A percentile compares a stretch with the other conserved stretches of the same genome.
Conservation (phyloP, 1,284 basidiomycete genomes). For the Rhodotorula sp. region DNA sequence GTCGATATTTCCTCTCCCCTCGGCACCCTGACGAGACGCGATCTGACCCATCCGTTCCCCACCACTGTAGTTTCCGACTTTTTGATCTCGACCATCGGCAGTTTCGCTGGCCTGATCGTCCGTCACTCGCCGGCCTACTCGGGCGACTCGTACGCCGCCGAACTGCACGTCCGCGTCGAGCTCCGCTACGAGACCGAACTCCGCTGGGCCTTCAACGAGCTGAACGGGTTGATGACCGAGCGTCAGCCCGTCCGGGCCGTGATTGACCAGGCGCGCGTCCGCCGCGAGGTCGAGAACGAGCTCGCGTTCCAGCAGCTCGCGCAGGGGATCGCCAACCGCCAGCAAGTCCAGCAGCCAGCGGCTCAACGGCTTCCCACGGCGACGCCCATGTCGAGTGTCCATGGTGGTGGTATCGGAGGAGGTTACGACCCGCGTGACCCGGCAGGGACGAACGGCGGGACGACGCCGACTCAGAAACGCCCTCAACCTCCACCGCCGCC, state of each 20-base stretch:
- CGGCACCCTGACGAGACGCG: background rate
- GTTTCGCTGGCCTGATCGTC: constrained; percentile 25
- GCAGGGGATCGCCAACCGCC: background rate
- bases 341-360: background rate
- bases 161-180: constrained; percentile 18
- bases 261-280: constrained; percentile 16
- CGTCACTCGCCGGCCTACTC: background rate
- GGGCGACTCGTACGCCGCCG: background rate
- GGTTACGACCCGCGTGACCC: constrained; percentile 1
- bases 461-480: background rate
- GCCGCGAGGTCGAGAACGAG: constrained; percentile 15
- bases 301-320: constrained; percentile 7
- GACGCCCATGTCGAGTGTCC: background rate
- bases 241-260: constrained; percentile 1
- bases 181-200: constrained; percentile 30
- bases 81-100: constrained; percentile 28
- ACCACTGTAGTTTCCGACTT: constrained; percentile 15
- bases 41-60: background rate
- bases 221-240: constrained; percentile 17
- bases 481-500: constrained; percentile 8
- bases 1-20: background rate
- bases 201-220: constrained; percentile 17
- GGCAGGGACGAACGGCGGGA: background rate
- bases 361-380: background rate
- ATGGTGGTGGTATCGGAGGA: background rate